A percentile compares a stretch with the other conserved stretches of the same genome.
Conservation (phyloP, 2,329 filamentous ascomycete genomes). For the Myrmaecium sp. region DNA sequence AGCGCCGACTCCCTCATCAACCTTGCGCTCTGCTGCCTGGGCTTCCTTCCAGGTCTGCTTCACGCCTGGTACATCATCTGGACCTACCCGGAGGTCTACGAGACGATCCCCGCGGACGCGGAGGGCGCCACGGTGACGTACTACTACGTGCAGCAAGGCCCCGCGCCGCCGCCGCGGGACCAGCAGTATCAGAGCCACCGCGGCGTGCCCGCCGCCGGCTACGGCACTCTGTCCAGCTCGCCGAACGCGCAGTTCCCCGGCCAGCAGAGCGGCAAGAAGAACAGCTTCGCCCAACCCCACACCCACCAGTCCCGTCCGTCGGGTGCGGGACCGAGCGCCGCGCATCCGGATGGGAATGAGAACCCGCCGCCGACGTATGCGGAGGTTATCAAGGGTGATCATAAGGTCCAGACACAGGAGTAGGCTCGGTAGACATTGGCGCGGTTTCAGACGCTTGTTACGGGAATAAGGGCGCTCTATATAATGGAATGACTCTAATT, state of each 20-base stretch:
- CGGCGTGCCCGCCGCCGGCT: constrained; percentile 10
- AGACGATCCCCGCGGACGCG: constrained; percentile 60
- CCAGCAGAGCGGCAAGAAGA: constrained; percentile 12
- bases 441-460: too few species aligned
- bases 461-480: too few species aligned
- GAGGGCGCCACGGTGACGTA: constrained; percentile 46
- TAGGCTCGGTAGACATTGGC: too few species aligned
- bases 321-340: not conserved
- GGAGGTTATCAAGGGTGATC: constrained; percentile 73
- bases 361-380: constrained; percentile 67
- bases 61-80: constrained; percentile 98
- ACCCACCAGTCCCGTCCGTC: constrained; percentile 1
- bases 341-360: constrained; percentile 6
- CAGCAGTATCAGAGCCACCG: constrained; percentile 3
- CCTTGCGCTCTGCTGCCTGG: constrained; percentile 57
- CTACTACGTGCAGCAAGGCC: constrained; percentile 42
- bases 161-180: constrained; percentile 6
- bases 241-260: constrained; percentile 25
- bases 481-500: too few species aligned
- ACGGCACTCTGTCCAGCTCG: constrained; percentile 17
- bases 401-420: constrained; percentile 60
- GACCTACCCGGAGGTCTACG: constrained; percentile 59
- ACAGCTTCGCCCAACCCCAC: constrained; percentile 4
- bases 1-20: constrained; percentile 88
- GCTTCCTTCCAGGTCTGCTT: constrained; percentile 61